phyloP scores from a whole-genome alignment of 164 flowering plant genomes.

The Vitis cinerea region DNA sequence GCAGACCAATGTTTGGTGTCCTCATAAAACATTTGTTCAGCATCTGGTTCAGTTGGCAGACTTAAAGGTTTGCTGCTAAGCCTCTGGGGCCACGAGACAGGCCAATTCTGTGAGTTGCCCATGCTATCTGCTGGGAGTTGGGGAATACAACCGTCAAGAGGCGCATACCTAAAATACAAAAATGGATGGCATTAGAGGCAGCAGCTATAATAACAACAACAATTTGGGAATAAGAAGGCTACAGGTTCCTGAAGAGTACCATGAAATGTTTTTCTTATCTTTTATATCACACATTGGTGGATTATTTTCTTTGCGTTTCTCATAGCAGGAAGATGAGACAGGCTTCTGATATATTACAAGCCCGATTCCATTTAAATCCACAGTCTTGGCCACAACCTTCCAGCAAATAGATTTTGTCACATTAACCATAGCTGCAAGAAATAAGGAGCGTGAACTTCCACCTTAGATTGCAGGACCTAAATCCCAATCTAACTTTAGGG shows the following conservation, averaged over 20 bases:
- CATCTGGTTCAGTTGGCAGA: constrained; percentile 39
- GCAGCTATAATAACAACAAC: not conserved
- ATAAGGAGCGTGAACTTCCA: constrained; percentile 2
- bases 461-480: not conserved
- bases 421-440: constrained; percentile 78
- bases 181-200: not conserved
- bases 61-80: constrained; percentile 63
- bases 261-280: constrained; percentile 41
- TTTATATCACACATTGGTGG: constrained; percentile 71
- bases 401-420: constrained; percentile 87
- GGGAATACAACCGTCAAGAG: constrained; percentile 65
- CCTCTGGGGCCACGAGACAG: constrained; percentile 82
- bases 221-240: not conserved
- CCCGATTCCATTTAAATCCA: constrained; percentile 59
- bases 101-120: constrained; percentile 49
- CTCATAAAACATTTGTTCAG: constrained; percentile 41
- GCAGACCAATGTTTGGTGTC: constrained; percentile 69
- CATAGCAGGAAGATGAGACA: constrained; percentile 68
- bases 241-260: constrained; percentile 38
- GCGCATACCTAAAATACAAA: constrained; percentile 58
- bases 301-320: constrained; percentile 41
- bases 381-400: constrained; percentile 61
- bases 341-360: constrained; percentile 93
- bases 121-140: constrained; percentile 37
- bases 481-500: too few species aligned